Percentiles rank a stretch among this genome's conserved stretches.
These are phyloP conservation scores for Suaeda aralocaspica DNA, from an alignment of 148 eudicot genomes.

Conservation along the genomic window DNA sequence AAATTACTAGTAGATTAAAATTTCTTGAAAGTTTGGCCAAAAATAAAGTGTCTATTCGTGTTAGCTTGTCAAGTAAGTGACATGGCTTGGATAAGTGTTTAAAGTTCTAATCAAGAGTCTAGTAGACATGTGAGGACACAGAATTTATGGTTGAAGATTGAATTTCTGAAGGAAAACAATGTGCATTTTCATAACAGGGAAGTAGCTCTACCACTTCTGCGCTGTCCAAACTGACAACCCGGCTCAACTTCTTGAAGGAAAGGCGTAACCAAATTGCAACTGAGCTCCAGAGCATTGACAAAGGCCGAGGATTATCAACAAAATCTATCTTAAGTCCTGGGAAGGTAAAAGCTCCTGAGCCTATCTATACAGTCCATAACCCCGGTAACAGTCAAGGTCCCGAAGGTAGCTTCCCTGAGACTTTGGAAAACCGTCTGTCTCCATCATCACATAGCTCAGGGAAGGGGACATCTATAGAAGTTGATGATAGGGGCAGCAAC, in stretches of 20 bases:
- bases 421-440: constrained; percentile 18
- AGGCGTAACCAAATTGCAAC: constrained; percentile 55
- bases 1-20: neutral
- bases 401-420: constrained; percentile 19
- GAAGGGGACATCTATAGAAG: constrained; percentile 26
- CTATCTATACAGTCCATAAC: constrained; percentile 18
- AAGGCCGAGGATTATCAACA: constrained; percentile 35
- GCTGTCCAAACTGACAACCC: constrained; percentile 75
- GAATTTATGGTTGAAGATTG: neutral
- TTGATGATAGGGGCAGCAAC: constrained; percentile 8
- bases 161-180: constrained; percentile 2
- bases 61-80: neutral
- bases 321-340: constrained; percentile 28
- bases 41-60: neutral
- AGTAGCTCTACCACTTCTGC: constrained; percentile 50
- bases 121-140: neutral
- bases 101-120: neutral
- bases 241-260: constrained; percentile 91
- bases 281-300: constrained; percentile 72
- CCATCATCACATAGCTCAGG: constrained; percentile 23
- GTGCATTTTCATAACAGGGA: constrained; percentile 42
- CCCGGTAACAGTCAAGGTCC: constrained; percentile 29
- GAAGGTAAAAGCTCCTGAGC: constrained; percentile 31
- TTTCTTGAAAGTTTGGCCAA: neutral
- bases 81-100: neutral